Evolutionary conservation across 2,329 filamentous ascomycete genomes (phyloP).

Genomic region (Ophiobolus disseminans): DNA sequence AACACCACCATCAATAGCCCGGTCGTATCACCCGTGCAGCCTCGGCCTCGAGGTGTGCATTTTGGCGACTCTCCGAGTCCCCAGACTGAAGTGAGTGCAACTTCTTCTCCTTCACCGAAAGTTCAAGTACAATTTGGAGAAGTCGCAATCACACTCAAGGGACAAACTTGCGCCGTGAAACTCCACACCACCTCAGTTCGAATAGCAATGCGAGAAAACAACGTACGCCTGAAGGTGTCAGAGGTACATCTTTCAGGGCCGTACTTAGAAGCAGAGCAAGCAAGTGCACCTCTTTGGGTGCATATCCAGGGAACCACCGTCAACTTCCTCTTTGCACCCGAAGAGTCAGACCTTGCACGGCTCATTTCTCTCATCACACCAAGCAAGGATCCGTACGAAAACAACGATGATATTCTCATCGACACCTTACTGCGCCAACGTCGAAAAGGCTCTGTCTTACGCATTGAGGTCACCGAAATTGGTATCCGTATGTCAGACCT

Average conservation of each 20-base stretch:
- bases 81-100: conserved; percentile 18
- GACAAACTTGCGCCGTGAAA: conserved; percentile 75
- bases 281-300: conserved; percentile 67
- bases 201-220: conserved; percentile 75
- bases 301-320: conserved; percentile 71
- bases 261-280: conserved; percentile 60
- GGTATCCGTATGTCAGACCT: conserved; percentile 69
- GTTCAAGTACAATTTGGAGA: conserved; percentile 79
- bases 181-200: conserved; percentile 84
- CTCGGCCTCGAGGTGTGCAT: conserved; percentile 59
- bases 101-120: conserved; percentile 58
- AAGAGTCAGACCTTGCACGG: conserved; percentile 79
- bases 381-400: conserved; percentile 87
- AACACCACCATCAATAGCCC: conserved; percentile 61
- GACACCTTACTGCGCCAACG: conserved; percentile 88
- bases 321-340: conserved; percentile 74
- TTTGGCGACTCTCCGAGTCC: conserved; percentile 60
- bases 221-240: conserved; percentile 75
- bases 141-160: conserved; percentile 75
- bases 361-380: conserved; percentile 88
- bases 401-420: conserved; percentile 91
- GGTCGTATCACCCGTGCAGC: conserved; percentile 36
- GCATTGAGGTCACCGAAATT: conserved; percentile 70
- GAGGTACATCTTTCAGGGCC: conserved; percentile 79
- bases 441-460: conserved; percentile 82